Evolutionary conservation across 306 rosid species (phyloP).

Genomic region (Amphicarpaea edgeworthii): DNA sequence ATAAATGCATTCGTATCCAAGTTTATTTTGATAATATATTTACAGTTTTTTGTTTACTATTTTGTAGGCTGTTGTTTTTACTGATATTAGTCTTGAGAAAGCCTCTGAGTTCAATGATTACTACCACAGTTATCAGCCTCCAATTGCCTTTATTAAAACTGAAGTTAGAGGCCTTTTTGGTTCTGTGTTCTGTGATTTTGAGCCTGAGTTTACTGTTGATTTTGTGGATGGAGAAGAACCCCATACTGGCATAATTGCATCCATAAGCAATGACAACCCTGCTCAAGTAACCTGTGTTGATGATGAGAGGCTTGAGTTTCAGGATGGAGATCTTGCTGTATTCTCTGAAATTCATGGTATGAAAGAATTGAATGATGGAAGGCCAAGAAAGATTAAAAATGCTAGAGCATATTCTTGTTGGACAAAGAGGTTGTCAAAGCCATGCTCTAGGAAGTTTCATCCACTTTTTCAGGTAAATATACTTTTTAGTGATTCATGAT

Average conservation of each 20-base stretch:
- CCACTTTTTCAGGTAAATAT: conserved; percentile 83
- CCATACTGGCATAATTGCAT: conserved; percentile 82
- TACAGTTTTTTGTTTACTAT: conserved; percentile 27
- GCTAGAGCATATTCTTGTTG: conserved; percentile 87
- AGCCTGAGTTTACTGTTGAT: conserved; percentile 86
- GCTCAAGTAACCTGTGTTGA: conserved; percentile 82
- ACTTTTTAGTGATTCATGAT: not conserved
- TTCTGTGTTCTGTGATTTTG: conserved; percentile 91
- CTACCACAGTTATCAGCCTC: conserved; percentile 87
- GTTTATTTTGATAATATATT: not conserved
- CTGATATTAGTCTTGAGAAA: conserved; percentile 68
- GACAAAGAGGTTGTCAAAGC: conserved; percentile 98
- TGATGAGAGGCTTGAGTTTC: conserved; percentile 92
- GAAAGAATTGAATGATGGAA: conserved; percentile 88
- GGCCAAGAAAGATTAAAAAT: conserved; percentile 76
- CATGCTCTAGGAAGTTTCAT: conserved; percentile 96
- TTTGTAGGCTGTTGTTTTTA: conserved; percentile 85
- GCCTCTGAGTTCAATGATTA: conserved; percentile 81
- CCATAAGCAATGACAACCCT: conserved; percentile 82
- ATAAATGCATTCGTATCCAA: not conserved
- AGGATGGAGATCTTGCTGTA: conserved; percentile 92
- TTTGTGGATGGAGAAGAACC: conserved; percentile 96
- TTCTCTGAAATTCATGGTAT: conserved; percentile 92
- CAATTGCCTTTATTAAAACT: conserved; percentile 82
- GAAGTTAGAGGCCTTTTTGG: conserved; percentile 99